phyloP scores from a whole-genome alignment of 179 eudicot species.

The Drosera spatulata region DNA sequence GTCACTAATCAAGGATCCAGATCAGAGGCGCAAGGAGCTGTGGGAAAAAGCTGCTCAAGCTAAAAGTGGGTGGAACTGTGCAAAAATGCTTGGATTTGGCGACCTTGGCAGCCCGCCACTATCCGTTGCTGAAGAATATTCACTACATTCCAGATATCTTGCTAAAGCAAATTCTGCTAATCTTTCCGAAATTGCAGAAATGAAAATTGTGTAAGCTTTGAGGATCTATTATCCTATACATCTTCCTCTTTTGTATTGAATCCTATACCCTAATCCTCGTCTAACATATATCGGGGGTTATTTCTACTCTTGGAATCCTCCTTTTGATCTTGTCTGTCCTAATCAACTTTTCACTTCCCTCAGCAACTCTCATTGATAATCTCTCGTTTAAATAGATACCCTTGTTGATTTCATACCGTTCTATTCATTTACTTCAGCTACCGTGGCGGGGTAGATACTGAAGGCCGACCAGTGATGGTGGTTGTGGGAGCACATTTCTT shows the following conservation, averaged over 20 bases:
- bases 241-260: too few relatives aligned
- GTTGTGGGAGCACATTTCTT: constrained; percentile 99
- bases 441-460: constrained; percentile 96
- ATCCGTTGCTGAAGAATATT: constrained; percentile 92
- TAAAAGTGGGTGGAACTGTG: constrained; percentile 57
- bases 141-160: constrained; percentile 92
- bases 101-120: constrained; percentile 77
- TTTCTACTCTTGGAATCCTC: too few relatives aligned
- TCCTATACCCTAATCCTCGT: too few relatives aligned
- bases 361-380: too few relatives aligned
- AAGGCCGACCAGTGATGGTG: constrained; percentile 96
- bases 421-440: constrained; percentile 35
- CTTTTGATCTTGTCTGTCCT: too few relatives aligned
- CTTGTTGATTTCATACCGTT: not conserved
- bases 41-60: constrained; percentile 96
- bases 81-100: constrained; percentile 87
- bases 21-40: constrained; percentile 83
- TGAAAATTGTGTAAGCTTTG: constrained; percentile 84
- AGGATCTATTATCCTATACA: not conserved
- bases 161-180: constrained; percentile 85
- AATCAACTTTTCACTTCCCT: too few relatives aligned
- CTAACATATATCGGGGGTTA: too few relatives aligned
- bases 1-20: constrained; percentile 95
- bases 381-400: not conserved
- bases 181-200: constrained; percentile 95